Conservation (phyloP, 2,329 filamentous ascomycete genomes). For the Zymoseptoria tritici region DNA sequence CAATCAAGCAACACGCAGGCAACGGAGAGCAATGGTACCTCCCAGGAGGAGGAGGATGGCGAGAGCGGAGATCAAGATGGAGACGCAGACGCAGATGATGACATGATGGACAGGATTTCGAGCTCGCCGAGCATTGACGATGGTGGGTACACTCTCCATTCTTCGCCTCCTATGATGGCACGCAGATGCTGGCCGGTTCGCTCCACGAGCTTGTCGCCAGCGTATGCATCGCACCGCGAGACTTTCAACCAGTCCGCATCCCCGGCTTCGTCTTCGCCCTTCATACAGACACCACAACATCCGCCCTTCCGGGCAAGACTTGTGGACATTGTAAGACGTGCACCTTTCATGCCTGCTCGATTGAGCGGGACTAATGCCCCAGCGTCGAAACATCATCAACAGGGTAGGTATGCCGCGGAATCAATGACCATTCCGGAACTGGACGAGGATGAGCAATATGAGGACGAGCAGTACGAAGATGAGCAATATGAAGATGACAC, state of each 20-base stretch:
- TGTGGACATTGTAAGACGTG: constrained; percentile 12
- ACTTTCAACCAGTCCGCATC: constrained; percentile 30
- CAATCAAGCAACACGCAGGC: constrained; percentile 45
- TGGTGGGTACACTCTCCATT: constrained; percentile 65
- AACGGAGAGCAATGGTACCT: constrained; percentile 31
- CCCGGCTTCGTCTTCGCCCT: constrained; percentile 36
- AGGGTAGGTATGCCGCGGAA: constrained; percentile 40
- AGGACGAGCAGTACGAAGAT: background rate
- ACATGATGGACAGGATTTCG: constrained; percentile 97
- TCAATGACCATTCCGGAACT: background rate
- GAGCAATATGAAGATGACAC: background rate
- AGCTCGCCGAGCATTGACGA: constrained; percentile 98
- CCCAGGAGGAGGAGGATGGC: constrained; percentile 27
- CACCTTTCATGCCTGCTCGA: constrained; percentile 5
- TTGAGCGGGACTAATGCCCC: constrained; percentile 8
- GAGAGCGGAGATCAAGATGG: constrained; percentile 30
- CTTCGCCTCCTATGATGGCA: constrained; percentile 12
- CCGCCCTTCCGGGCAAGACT: constrained; percentile 26
- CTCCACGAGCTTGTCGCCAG: constrained; percentile 36
- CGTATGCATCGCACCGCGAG: constrained; percentile 25
- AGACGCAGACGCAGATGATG: constrained; percentile 55
- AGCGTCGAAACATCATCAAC: constrained; percentile 41
- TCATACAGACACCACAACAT: constrained; percentile 34
- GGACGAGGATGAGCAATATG: background rate
- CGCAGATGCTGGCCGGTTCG: constrained; percentile 33